Conservation (phyloP, 1,139 yeast species). For the Pichia kudriavzevii region DNA sequence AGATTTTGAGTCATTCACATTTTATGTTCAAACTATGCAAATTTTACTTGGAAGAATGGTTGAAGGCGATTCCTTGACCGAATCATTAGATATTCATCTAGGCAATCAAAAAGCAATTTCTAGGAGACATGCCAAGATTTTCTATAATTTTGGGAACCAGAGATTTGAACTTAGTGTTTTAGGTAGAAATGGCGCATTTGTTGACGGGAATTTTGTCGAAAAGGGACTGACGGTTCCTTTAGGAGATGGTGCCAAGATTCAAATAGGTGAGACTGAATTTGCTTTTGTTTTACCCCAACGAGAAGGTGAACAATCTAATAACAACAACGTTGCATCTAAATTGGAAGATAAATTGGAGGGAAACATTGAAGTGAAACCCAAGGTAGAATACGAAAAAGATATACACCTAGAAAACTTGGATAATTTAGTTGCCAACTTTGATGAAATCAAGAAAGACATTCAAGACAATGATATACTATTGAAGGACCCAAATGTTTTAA, state of each 20-base stretch:
- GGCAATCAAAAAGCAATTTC: constrained; percentile 90
- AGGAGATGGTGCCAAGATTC: constrained; percentile 73
- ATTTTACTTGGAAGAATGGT: constrained; percentile 86
- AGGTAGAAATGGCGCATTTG: constrained; percentile 95
- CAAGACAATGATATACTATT: constrained; percentile 8
- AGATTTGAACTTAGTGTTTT: constrained; percentile 82
- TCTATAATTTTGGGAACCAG: constrained; percentile 92
- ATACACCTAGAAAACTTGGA: constrained; percentile 10
- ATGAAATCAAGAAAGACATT: constrained; percentile 10
- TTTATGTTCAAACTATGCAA: constrained; percentile 92
- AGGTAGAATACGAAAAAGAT: constrained; percentile 1
- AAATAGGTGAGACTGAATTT: constrained; percentile 88
- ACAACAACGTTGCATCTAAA: not conserved
- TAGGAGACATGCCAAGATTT: constrained; percentile 86
- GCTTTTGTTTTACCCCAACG: constrained; percentile 68
- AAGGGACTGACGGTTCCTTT: constrained; percentile 86
- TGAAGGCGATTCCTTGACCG: constrained; percentile 49
- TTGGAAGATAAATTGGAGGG: not conserved
- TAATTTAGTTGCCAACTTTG: constrained; percentile 13
- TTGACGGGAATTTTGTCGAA: constrained; percentile 80
- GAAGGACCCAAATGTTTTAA: constrained; percentile 6
- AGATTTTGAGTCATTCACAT: constrained; percentile 87
- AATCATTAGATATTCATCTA: constrained; percentile 82
- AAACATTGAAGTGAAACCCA: not conserved
- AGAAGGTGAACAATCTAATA: constrained; percentile 9